Evolutionary conservation across 2,329 filamentous ascomycete genomes (phyloP), one percentile per base, ranked within the genome.

Genomic region (Hypoxylon sp.): DNA sequence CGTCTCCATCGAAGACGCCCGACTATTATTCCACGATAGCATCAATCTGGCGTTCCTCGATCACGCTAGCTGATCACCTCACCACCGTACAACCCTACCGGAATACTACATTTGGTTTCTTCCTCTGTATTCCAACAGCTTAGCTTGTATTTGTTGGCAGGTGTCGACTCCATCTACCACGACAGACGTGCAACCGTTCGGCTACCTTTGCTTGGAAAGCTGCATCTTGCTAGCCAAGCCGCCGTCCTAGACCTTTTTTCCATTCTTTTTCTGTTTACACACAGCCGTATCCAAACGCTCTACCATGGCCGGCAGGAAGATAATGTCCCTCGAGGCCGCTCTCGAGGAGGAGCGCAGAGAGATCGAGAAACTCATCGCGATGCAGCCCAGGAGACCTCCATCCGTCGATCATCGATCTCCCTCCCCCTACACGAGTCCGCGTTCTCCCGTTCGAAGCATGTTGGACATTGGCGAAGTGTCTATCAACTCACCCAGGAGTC

Each of bases 401-500:
- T 58, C 57, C 4, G 57, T 42, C 61, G 73, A 65, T 40, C 74
- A 58, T 38, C 77, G 81, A 64, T 81, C 81, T 37, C 75, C 79
- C 38, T 83, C 87, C 62, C 81, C 85, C 58, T 81, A 82, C 74
- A 73, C 76, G 23, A 81, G 77, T 51, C 84, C 87, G 41, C 83
- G 81, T 49, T 90, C 89, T 20, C 87, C 88, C 9, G 83, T 89
- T 50, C 82, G 88, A 65, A 90, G 86, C 73, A 86, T 90, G 82
- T 78, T 88, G 15, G 84, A 87, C 69, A 79, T 86, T 67, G 78
- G 81, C 69, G 78, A 82, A 20, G 43, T 43, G 45, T 68, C 64
- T 48, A 64, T 58, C 42, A 62, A 64, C 50, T 49, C 67, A 38
- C 56, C 71, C 50, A 73, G 70, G 43, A 69, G 76, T 63, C 75